A percentile compares a stretch with the other conserved stretches of the same genome.
phyloP scores from a whole-genome alignment of 1,284 basidiomycete genomes.

The Pascua sp. region DNA sequence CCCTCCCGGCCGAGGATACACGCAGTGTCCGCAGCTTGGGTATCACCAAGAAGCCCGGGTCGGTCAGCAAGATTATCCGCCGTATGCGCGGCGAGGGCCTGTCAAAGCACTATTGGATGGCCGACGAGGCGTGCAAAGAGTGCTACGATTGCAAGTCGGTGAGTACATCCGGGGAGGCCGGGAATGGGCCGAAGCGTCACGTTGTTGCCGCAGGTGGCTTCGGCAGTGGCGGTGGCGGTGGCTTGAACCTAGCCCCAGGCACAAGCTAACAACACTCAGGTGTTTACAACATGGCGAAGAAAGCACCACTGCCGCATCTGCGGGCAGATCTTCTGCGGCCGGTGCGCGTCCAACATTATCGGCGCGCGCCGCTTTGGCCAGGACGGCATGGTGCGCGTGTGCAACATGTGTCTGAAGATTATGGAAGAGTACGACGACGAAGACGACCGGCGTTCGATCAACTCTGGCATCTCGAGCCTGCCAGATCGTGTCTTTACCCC shows the following conservation, averaged over 20 bases:
- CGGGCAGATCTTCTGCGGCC: slow-evolving; percentile 85
- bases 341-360: slow-evolving; percentile 95
- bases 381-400: slow-evolving; percentile 86
- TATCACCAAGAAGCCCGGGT: slow-evolving; percentile 64
- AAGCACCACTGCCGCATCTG: slow-evolving; percentile 95
- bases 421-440: slow-evolving; percentile 73
- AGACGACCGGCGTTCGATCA: slow-evolving; percentile 46
- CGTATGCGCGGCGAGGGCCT: slow-evolving; percentile 73
- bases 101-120: slow-evolving; percentile 85
- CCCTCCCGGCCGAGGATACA: slow-evolving; percentile 45
- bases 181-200: too few relatives aligned
- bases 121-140: slow-evolving; percentile 91
- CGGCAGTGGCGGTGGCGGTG: too few relatives aligned
- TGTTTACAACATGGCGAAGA: slow-evolving; percentile 85
- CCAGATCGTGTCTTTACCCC: slow-evolving; percentile 46
- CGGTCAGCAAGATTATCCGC: slow-evolving; percentile 83
- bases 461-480: slow-evolving; percentile 34
- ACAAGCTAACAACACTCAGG: slow-evolving; percentile 61
- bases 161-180: slow-evolving; percentile 6
- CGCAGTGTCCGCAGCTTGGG: slow-evolving; percentile 41
- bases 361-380: slow-evolving; percentile 91
- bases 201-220: neutral
- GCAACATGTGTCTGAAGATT: slow-evolving; percentile 90
- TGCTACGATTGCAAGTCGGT: slow-evolving; percentile 78
- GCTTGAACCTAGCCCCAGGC: too few relatives aligned